phyloP scores from a whole-genome alignment of 257 asterid genomes.

The Parsonsia alboflavescens region DNA sequence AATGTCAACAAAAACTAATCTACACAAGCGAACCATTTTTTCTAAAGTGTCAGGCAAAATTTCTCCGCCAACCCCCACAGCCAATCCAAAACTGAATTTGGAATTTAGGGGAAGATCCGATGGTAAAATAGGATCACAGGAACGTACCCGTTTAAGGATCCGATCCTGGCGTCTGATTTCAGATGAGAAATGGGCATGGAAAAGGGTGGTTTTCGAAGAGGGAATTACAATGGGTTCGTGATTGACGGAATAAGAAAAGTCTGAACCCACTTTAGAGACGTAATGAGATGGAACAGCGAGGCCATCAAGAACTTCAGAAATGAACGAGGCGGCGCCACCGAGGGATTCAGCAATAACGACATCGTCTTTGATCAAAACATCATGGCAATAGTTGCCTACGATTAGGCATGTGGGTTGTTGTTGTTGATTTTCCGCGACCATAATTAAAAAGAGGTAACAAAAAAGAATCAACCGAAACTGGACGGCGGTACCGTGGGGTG shows the following conservation, averaged over 20 bases:
- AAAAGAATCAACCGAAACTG: not conserved
- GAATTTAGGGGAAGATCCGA: constrained; percentile 51
- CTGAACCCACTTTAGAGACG: constrained; percentile 70
- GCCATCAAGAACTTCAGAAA: constrained; percentile 74
- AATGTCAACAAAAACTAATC: constrained; percentile 73
- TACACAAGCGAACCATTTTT: constrained; percentile 65
- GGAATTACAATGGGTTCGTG: constrained; percentile 42
- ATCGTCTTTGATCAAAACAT: constrained; percentile 65
- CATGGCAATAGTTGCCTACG: constrained; percentile 95
- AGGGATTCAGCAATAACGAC: constrained; percentile 63
- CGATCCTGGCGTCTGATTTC: constrained; percentile 66
- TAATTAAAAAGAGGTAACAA: not conserved
- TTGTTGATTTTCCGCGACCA: constrained; percentile 21
- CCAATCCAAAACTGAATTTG: constrained; percentile 66
- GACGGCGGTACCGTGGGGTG: not conserved
- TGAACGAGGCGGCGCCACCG: constrained; percentile 92
- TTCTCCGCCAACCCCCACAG: constrained; percentile 94
- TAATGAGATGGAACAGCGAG: constrained; percentile 48
- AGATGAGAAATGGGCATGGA: constrained; percentile 76
- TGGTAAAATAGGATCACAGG: constrained; percentile 60
- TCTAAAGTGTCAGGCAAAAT: constrained; percentile 71
- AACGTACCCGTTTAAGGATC: constrained; percentile 53
- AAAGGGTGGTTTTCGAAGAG: constrained; percentile 55
- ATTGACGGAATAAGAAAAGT: constrained; percentile 52
- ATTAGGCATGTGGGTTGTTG: constrained; percentile 39